Conservation (phyloP, 345 rosid genomes). For the Eucalyptus erythrocorys region DNA sequence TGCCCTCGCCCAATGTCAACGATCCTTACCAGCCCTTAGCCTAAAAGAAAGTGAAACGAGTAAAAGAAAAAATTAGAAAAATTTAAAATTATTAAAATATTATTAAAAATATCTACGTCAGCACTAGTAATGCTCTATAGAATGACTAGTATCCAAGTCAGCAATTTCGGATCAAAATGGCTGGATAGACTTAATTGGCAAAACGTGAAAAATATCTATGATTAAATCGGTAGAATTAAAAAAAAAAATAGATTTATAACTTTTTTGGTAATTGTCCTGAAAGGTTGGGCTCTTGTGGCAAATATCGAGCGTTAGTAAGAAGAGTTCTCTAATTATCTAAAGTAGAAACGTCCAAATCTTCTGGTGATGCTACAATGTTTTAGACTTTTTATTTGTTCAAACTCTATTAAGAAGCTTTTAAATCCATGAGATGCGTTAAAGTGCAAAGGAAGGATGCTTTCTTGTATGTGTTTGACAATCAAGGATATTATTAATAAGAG, state of each 20-base stretch:
- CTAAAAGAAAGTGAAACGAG: too few relatives aligned
- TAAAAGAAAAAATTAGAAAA: too few relatives aligned
- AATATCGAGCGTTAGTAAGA: background rate
- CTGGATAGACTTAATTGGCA: fast-evolving
- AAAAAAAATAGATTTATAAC: too few relatives aligned
- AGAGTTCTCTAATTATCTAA: background rate
- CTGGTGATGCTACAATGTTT: background rate
- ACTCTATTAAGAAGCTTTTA: background rate
- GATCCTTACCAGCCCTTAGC: too few relatives aligned
- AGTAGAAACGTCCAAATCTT: background rate
- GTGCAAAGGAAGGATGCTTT: background rate
- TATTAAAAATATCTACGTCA: too few relatives aligned
- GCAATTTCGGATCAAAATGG: fast-evolving
- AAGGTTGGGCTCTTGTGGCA: background rate
- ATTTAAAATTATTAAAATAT: too few relatives aligned
- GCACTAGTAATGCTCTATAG: fast-evolving
- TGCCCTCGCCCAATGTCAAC: background rate
- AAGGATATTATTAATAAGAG: background rate
- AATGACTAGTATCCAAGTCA: too few relatives aligned
- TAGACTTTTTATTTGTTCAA: background rate
- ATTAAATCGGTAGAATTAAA: too few relatives aligned
- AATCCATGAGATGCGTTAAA: background rate
- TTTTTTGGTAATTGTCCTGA: background rate
- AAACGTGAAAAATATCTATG: too few relatives aligned
- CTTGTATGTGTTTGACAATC: background rate